phyloP scores from a whole-genome alignment of 768 basidiomycete genomes.

The Austroboletus eburneus region DNA sequence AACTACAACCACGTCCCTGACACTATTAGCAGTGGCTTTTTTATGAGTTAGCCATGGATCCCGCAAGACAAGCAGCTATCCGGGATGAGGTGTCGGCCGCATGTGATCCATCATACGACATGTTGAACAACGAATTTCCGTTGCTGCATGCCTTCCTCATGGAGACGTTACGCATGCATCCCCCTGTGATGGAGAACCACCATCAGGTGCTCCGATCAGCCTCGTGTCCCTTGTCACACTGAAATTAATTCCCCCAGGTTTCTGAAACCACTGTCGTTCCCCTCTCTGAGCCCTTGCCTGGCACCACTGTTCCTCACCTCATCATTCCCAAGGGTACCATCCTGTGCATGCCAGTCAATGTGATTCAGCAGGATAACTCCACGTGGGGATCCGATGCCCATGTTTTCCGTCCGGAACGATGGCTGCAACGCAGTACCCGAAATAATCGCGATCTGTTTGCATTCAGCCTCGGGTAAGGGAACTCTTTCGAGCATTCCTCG shows the following conservation, averaged over 20 bases:
- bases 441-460: conserved; percentile 47
- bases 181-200: conserved; percentile 61
- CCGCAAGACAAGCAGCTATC: conserved; percentile 49
- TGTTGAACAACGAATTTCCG: conserved; percentile 44
- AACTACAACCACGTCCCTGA: conserved; percentile 1
- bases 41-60: conserved; percentile 55
- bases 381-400: conserved; percentile 61
- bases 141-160: conserved; percentile 59
- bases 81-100: conserved; percentile 49
- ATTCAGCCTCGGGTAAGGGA: conserved; percentile 53
- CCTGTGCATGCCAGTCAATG: conserved; percentile 52
- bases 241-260: conserved; percentile 34
- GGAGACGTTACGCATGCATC: conserved; percentile 59
- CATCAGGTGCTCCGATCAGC: conserved; percentile 42
- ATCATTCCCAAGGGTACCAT: conserved; percentile 55
- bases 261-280: conserved; percentile 50
- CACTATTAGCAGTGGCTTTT: conserved; percentile 50
- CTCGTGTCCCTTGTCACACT: conserved; percentile 1
- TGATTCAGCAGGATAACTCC: conserved; percentile 47
- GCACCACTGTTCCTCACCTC: conserved; percentile 39
- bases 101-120: conserved; percentile 48
- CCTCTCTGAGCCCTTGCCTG: conserved; percentile 47
- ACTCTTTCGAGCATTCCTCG: neutral
- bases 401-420: conserved; percentile 57
- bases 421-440: conserved; percentile 44